Base-by-base conservation (phyloP, 140 eudicot genomes). In the Cichorium intybus region DNA sequence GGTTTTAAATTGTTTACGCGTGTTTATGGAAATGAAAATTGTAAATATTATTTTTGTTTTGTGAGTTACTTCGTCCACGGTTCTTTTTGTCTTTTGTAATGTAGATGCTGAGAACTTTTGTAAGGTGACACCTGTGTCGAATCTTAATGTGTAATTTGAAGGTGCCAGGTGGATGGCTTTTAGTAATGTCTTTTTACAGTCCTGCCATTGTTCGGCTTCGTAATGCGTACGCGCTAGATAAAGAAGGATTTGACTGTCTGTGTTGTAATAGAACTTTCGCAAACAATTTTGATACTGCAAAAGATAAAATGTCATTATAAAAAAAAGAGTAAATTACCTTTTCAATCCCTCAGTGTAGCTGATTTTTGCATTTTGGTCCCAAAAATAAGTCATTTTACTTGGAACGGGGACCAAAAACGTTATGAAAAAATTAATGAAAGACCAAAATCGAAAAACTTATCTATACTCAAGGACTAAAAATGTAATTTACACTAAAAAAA, bases 181-280 rank as follows among this genome's bases (percentile, higher is more conserved):
- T 17, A 93, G 81, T 66, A 93, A 71, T 8, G 97, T 84, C 80
- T 81, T 89, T 64, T 88, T 88, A 69, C 99, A 88, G 54, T 93
- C 99, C 58, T 88, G 93, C 97, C 99, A 93, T 69, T 88, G 99
- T 73, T 93, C 99, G 14, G 97, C 95, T 80, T 93, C 99, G 69
- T 88, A 93, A 79, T 93, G 94, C 14, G 95, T 88, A 10, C 99
- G 97, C 20, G 99, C 99, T 62, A 85, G 76, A 71, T 88, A 93
- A 23, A 93, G 86, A 62, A 93, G 97, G 70, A 93, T 83, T 54
- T 88, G 95, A 69, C 72, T 88, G 82, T 93, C 99, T 51, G 97
- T 93, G 64, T 88, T 88, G 71, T 83, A 68, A 56, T 76, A 88
- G 62, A 93, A 93, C 75, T 82, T 93, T 53, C 99, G 89, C 81